These are phyloP conservation scores for Penicillium sp. DNA, from an alignment of 2,329 filamentous ascomycete genomes.

Conservation along the genomic window DNA sequence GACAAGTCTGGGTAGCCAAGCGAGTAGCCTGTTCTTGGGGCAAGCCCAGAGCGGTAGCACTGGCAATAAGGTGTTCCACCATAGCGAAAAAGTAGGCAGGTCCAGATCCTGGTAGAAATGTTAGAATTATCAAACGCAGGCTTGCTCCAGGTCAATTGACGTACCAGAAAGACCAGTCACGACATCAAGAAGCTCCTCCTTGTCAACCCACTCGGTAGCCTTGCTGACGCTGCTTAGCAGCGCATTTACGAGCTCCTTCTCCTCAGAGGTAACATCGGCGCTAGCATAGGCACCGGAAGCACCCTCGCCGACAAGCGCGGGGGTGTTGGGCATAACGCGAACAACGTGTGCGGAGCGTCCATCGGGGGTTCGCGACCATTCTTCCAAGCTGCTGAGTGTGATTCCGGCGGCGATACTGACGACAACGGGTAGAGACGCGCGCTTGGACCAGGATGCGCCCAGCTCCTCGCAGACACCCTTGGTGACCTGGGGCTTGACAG, in stretches of 20 bases:
- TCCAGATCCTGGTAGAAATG: constrained; percentile 28
- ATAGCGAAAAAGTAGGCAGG: constrained; percentile 40
- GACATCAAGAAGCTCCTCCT: constrained; percentile 35
- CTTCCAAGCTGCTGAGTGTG: constrained; percentile 30
- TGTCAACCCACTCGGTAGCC: constrained; percentile 37
- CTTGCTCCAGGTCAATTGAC: constrained; percentile 3
- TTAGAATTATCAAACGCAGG: neutral
- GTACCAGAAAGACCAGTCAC: constrained; percentile 38
- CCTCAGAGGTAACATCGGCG: constrained; percentile 24
- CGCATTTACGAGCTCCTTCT: constrained; percentile 33
- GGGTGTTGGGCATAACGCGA: constrained; percentile 39
- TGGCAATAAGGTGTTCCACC: constrained; percentile 36
- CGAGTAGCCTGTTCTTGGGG: constrained; percentile 35
- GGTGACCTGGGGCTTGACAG: constrained; percentile 37
- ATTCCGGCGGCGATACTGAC: constrained; percentile 38
- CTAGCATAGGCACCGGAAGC: constrained; percentile 32
- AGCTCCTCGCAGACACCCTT: constrained; percentile 36
- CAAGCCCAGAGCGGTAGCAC: constrained; percentile 33
- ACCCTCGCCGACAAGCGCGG: constrained; percentile 35
- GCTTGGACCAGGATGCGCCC: constrained; percentile 25
- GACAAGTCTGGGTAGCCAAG: constrained; percentile 35
- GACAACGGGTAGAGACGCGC: constrained; percentile 28
- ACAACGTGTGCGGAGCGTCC: constrained; percentile 29
- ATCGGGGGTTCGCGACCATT: constrained; percentile 30
- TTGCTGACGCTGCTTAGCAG: constrained; percentile 33